These are phyloP conservation scores for Aurinia saxatilis DNA, from an alignment of 345 rosid genomes.

Conservation along the genomic window DNA sequence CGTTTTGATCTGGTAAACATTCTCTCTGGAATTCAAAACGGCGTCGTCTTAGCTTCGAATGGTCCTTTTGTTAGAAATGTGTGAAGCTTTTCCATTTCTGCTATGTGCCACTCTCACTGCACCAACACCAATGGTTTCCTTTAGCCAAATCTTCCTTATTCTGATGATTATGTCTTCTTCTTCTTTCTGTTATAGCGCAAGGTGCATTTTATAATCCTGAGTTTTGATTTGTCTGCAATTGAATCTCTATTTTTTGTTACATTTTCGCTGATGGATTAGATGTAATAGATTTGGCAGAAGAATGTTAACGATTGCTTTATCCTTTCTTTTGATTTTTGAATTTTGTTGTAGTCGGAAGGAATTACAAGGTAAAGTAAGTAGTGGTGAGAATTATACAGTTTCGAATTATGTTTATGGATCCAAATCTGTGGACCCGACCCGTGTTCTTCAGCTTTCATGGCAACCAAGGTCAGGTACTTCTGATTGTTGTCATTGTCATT, in stretches of 20 bases:
- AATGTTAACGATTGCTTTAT: background rate
- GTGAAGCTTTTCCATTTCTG: background rate
- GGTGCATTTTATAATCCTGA: conserved; percentile 5
- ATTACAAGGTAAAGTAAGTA: conserved; percentile 41
- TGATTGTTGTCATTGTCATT: background rate
- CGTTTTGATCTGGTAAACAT: too few relatives aligned
- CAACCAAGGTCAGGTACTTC: conserved; percentile 97
- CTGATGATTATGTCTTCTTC: conserved; percentile 1
- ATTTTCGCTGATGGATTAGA: too few relatives aligned
- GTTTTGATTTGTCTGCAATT: background rate
- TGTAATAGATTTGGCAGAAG: too few relatives aligned
- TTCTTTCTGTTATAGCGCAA: conserved; percentile 2
- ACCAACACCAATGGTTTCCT: conserved; percentile 10
- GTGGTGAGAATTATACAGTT: background rate
- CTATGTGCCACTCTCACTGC: background rate
- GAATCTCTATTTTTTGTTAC: background rate
- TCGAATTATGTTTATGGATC: conserved; percentile 30
- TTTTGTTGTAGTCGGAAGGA: conserved; percentile 50
- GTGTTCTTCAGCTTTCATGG: conserved; percentile 72
- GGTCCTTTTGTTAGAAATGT: too few relatives aligned
- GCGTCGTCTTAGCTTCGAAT: background rate
- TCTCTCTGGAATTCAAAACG: background rate
- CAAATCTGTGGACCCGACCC: conserved; percentile 51
- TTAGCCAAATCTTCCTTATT: conserved; percentile 12
- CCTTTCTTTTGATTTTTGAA: background rate